Base-by-base conservation (phyloP, 2,329 filamentous ascomycete genomes). In the Monosporascus sp. region DNA sequence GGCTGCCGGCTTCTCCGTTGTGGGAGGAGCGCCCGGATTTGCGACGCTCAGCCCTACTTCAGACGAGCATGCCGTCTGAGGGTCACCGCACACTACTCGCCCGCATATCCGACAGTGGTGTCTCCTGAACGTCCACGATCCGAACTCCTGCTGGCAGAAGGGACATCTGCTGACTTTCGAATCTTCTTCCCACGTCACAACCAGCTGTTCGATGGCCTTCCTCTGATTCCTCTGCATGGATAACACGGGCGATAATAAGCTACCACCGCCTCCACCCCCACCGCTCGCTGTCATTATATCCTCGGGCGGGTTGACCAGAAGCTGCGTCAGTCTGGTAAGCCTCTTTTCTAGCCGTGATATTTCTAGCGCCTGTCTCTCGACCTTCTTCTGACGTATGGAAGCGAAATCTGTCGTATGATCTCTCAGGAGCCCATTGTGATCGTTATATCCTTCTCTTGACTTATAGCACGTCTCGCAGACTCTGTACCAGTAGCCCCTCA, bases 401-500 rank as follows among this genome's bases (percentile, higher is more conserved):
- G 78, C 72, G 62, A 99, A 97, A 3, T 75, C 74, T n/a, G 75
- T 73, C 3, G 83, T 91, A 62, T 91, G 88, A 62, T 96, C 86
- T 54, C 84, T 77, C 53, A 85, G 75, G 2, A 86, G 69, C 1
- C 91, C 89, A 51, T 81, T 82, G 62, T 93, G 88, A 64, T 99
- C 92, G 66, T 95, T 96, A 71, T 99, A 99, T 3, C 94, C 94
- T 25, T 92, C 90, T 63, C 94, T 83, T 49, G 91, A 96, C 74
- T 97, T 97, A 74, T 94, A 99, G 72, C 94, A 99, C n/a, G 94
- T 97, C 74, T 99, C 94, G 67, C 94, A 99, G 2, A 97, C 93
- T 49, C 94, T 77, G 62, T 90, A 96, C 94, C 94, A 99, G 61
- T 90, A 82, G 7, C 94, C 94, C 56, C 93, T 79, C 1, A 94